phyloP scores from a whole-genome alignment of 345 rosid genomes.

The Cardamine occulta region DNA sequence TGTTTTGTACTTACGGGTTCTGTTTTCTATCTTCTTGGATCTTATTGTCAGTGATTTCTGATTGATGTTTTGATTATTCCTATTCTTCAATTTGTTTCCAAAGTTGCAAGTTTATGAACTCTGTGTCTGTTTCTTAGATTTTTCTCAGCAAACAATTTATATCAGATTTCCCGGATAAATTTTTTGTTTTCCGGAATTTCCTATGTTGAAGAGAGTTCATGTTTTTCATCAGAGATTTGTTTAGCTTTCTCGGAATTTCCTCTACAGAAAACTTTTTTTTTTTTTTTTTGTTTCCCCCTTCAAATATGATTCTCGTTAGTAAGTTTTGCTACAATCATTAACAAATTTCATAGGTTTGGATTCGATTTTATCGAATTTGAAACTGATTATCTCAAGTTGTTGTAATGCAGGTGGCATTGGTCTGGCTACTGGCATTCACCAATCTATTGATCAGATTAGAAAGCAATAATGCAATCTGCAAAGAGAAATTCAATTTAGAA shows the following conservation, averaged over 20 bases:
- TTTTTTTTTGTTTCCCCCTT: background rate
- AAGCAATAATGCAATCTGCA: slow-evolving; percentile 53
- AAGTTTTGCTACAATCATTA: background rate
- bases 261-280: slow-evolving; percentile 13
- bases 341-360: background rate
- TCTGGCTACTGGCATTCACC: slow-evolving; percentile 83
- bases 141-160: background rate
- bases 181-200: background rate
- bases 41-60: slow-evolving; percentile 25
- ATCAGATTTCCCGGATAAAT: background rate
- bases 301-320: background rate
- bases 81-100: slow-evolving; percentile 5
- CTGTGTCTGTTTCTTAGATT: slow-evolving; percentile 8
- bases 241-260: slow-evolving; percentile 18
- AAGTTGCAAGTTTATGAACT: background rate
- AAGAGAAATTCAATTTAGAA: slow-evolving; percentile 51
- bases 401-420: slow-evolving; percentile 67
- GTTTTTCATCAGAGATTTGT: slow-evolving; percentile 11
- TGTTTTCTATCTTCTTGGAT: slow-evolving; percentile 18
- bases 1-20: slow-evolving; percentile 21
- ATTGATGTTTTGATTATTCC: slow-evolving; percentile 13
- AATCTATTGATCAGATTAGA: slow-evolving; percentile 50
- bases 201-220: slow-evolving; percentile 1
- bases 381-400: slow-evolving; percentile 18
- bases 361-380: background rate